Conservation (phyloP, 2,329 filamentous ascomycete species). For the Penicillium sp. region DNA sequence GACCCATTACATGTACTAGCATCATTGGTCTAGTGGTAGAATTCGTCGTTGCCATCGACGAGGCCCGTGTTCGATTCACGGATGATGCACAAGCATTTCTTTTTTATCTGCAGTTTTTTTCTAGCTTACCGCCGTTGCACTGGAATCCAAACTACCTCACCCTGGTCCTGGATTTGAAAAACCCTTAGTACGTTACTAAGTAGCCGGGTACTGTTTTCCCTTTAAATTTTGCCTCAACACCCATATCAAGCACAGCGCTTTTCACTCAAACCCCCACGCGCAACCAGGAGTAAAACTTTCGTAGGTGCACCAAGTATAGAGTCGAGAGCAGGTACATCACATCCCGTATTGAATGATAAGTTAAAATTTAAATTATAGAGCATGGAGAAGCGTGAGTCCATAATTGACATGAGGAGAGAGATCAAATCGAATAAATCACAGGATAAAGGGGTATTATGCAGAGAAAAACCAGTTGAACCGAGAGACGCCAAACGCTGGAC, state of each 20-base stretch:
- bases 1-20: constrained; percentile 24
- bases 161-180: background rate
- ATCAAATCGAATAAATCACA: constrained; percentile 2
- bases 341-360: background rate
- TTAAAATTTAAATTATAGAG: background rate
- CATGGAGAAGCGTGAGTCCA: background rate
- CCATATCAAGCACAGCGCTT: background rate
- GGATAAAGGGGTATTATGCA: constrained; percentile 36
- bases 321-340: background rate
- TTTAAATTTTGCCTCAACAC: background rate
- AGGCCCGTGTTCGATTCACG: constrained; percentile 54
- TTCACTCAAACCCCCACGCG: background rate
- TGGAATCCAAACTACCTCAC: too few relatives aligned
- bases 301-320: background rate
- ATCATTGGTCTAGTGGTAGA: constrained; percentile 50
- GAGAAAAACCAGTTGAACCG: constrained; percentile 18
- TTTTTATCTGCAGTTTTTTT: background rate
- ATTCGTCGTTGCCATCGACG: constrained; percentile 48
- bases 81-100: constrained; percentile 42
- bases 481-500: constrained; percentile 27
- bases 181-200: too few relatives aligned
- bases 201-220: background rate
- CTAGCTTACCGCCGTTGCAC: too few relatives aligned
- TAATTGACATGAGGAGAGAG: background rate
- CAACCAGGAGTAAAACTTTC: background rate